phyloP scores from a whole-genome alignment of 1,139 yeast species.

The Geotrichum australiense region DNA sequence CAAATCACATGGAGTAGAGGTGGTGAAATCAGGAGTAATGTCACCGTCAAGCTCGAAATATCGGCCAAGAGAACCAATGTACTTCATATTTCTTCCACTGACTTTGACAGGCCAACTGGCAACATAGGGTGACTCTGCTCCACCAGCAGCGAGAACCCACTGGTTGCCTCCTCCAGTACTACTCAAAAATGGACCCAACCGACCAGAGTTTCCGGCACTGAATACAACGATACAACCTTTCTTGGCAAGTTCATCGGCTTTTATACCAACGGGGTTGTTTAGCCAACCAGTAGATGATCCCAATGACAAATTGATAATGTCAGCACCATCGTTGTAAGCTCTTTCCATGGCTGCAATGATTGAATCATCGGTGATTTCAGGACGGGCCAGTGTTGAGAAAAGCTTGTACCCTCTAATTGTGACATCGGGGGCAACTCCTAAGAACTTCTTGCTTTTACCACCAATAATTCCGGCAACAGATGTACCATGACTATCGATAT shows the following conservation, averaged over 20 bases:
- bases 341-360: slow-evolving; percentile 21
- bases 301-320: slow-evolving; percentile 23
- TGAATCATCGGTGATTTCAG: slow-evolving; percentile 17
- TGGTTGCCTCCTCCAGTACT: slow-evolving; percentile 1
- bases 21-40: slow-evolving; percentile 5
- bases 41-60: slow-evolving; percentile 11
- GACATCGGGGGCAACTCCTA: slow-evolving; percentile 42
- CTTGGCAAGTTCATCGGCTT: slow-evolving; percentile 2
- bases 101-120: slow-evolving; percentile 15
- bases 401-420: slow-evolving; percentile 21
- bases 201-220: slow-evolving; percentile 16
- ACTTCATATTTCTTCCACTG: slow-evolving; percentile 3
- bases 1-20: slow-evolving; percentile 5
- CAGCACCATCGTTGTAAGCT: slow-evolving; percentile 21
- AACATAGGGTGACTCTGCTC: slow-evolving; percentile 3
- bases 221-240: slow-evolving; percentile 11
- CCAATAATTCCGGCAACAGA: slow-evolving; percentile 55
- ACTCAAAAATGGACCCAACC: no score
- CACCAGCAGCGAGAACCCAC: slow-evolving; percentile 8
- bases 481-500: slow-evolving; percentile 48
- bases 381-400: no score
- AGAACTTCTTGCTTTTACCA: slow-evolving; percentile 38
- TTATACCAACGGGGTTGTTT: slow-evolving; percentile 1
- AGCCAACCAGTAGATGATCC: slow-evolving; percentile 3
- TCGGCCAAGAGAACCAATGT: slow-evolving; percentile 10